A percentile compares a stretch with the other conserved stretches of the same genome.
Evolutionary conservation across 192 early-diverging fungal genomes (phyloP).

Genomic region (Dimargaris xerosporica): DNA sequence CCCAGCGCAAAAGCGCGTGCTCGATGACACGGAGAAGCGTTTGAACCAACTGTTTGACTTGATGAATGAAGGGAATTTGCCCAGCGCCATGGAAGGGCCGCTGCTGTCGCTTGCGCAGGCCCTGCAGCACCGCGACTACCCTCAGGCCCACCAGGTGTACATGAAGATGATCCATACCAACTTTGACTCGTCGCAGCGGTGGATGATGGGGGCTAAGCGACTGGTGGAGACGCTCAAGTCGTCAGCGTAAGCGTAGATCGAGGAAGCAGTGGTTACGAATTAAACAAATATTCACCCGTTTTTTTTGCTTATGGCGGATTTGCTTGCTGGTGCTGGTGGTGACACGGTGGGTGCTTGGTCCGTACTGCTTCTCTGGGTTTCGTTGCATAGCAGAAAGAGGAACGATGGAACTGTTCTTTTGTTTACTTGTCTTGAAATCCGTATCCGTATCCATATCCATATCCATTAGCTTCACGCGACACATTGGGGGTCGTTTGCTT

Average conservation of each 20-base stretch:
- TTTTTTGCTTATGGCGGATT: no score
- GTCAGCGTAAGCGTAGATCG: constrained; percentile 13
- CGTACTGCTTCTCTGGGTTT: no score
- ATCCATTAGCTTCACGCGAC: no score
- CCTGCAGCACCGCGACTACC: constrained; percentile 34
- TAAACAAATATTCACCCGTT: no score
- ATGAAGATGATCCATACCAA: constrained; percentile 55
- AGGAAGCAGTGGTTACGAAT: no score
- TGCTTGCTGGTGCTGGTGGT: no score
- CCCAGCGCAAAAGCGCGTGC: constrained; percentile 53
- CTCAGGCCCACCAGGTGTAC: constrained; percentile 36
- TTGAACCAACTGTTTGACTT: constrained; percentile 66
- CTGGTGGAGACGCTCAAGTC: constrained; percentile 39
- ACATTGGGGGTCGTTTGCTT: no score
- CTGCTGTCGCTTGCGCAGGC: constrained; percentile 48
- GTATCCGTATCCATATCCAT: no score
- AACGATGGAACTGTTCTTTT: no score
- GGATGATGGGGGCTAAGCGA: constrained; percentile 58
- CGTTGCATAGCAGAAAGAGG: no score
- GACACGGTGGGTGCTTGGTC: no score
- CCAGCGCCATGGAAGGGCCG: constrained; percentile 37
- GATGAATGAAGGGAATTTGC: constrained; percentile 66
- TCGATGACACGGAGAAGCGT: constrained; percentile 77
- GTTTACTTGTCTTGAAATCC: no score
- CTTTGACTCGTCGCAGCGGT: constrained; percentile 40